These are phyloP conservation scores for Cryphonectria radicalis DNA, from an alignment of 2,329 filamentous ascomycete genomes.

Conservation along the genomic window DNA sequence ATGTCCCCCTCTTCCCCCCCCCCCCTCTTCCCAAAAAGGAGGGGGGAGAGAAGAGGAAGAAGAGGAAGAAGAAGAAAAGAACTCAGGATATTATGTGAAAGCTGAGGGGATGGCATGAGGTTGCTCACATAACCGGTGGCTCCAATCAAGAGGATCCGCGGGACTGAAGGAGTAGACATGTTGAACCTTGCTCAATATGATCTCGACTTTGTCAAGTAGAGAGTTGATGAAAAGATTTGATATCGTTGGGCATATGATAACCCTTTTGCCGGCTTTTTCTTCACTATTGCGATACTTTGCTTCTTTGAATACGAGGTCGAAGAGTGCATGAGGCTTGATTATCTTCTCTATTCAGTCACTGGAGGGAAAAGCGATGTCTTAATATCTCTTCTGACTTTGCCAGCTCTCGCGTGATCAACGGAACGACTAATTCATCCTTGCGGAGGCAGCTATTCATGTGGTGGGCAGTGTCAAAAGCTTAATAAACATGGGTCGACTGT, in stretches of 20 bases:
- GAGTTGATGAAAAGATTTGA: not conserved
- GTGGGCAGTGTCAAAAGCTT: not conserved
- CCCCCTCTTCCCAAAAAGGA: too few relatives aligned
- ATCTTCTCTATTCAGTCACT: too few relatives aligned
- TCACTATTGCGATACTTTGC: not conserved
- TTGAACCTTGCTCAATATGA: not conserved
- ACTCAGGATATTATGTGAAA: not conserved
- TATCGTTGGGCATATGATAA: not conserved
- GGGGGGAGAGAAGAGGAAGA: too few relatives aligned
- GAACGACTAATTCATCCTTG: not conserved
- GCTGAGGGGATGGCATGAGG: not conserved
- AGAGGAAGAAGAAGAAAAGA: too few relatives aligned
- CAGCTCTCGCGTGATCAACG: not conserved
- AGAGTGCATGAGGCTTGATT: too few relatives aligned
- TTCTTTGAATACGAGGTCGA: not conserved
- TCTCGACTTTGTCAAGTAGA: not conserved
- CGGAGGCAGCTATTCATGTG: not conserved
- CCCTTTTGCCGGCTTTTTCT: not conserved
- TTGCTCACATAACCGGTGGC: conserved; percentile 34
- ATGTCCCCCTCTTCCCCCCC: not conserved
- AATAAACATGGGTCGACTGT: not conserved
- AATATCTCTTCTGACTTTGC: not conserved
- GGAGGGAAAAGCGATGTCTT: not conserved
- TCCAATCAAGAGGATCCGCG: conserved; percentile 35
- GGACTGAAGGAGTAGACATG: conserved; percentile 3